Conservation (phyloP, 345 rosid genomes). For the Eucalyptus caleyi region DNA sequence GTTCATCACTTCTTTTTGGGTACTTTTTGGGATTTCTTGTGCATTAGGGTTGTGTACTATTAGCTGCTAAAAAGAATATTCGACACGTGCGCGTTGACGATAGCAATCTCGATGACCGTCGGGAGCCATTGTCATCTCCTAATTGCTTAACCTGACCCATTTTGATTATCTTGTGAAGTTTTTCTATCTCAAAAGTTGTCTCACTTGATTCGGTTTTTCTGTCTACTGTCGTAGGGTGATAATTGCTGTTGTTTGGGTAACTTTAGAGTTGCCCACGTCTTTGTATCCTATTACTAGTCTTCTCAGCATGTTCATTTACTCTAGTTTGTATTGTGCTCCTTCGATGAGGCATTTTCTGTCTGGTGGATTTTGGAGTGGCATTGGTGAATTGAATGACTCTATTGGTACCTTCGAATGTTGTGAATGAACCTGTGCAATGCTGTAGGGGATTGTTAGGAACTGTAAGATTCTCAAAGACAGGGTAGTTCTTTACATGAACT, state of each 20-base stretch:
- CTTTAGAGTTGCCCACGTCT: fast-evolving
- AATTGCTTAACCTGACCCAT: neutral
- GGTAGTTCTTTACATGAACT: neutral
- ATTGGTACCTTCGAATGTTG: neutral
- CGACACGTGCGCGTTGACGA: fast-evolving
- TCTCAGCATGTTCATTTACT: neutral
- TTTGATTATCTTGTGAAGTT: neutral
- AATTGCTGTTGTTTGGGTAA: neutral
- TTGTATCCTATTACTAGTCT: neutral
- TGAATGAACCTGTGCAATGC: neutral
- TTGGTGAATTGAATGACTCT: neutral
- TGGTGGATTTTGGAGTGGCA: neutral
- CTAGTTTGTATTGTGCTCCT: neutral
- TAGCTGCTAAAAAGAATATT: neutral
- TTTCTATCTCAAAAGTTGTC: neutral
- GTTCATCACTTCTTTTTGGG: neutral
- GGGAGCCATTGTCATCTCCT: neutral
- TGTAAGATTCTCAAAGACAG: neutral
- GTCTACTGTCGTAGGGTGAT: too few species aligned
- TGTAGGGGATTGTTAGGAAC: neutral
- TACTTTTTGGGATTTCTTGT: neutral
- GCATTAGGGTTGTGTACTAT: neutral
- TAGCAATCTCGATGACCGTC: fast-evolving
- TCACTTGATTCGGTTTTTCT: fast-evolving
- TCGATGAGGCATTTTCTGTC: neutral